Conservation (phyloP, 2,329 filamentous ascomycete species). For the Botrytis tulipae region DNA sequence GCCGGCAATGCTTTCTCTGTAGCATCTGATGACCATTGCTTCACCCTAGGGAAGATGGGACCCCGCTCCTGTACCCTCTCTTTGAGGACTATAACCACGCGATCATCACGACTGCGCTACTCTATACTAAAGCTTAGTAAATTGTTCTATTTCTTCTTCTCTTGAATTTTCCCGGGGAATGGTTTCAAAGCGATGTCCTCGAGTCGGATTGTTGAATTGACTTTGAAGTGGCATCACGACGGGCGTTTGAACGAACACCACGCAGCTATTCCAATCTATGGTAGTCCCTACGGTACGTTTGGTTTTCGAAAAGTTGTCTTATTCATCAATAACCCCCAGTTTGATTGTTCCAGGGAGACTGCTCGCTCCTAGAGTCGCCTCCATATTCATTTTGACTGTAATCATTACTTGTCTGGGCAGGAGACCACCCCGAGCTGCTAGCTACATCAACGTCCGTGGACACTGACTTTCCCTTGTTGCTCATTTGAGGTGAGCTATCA, state of each 20-base stretch:
- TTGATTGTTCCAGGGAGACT: constrained; percentile 1
- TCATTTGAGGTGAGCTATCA: constrained; percentile 19
- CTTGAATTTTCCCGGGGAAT: background rate
- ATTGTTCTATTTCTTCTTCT: background rate
- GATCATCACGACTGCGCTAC: background rate
- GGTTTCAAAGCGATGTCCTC: background rate
- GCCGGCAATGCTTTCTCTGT: background rate
- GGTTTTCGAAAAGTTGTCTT: background rate
- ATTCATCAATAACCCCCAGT: background rate
- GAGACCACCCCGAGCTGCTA: constrained; percentile 19
- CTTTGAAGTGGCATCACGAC: background rate
- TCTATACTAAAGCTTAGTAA: too few relatives aligned
- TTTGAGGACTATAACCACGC: background rate
- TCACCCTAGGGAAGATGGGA: background rate
- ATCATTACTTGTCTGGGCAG: constrained; percentile 4
- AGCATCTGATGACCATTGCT: background rate
- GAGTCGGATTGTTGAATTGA: background rate
- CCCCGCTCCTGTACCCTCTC: background rate
- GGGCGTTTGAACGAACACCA: background rate
- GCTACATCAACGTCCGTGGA: constrained; percentile 22
- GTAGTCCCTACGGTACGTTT: background rate
- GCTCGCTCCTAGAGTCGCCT: constrained; percentile 13
- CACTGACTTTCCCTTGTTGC: constrained; percentile 20
- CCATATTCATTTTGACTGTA: constrained; percentile 13
- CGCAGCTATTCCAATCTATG: background rate